phyloP scores from a whole-genome alignment of 2,329 filamentous ascomycete species.

The Colletotrichum acutatum region DNA sequence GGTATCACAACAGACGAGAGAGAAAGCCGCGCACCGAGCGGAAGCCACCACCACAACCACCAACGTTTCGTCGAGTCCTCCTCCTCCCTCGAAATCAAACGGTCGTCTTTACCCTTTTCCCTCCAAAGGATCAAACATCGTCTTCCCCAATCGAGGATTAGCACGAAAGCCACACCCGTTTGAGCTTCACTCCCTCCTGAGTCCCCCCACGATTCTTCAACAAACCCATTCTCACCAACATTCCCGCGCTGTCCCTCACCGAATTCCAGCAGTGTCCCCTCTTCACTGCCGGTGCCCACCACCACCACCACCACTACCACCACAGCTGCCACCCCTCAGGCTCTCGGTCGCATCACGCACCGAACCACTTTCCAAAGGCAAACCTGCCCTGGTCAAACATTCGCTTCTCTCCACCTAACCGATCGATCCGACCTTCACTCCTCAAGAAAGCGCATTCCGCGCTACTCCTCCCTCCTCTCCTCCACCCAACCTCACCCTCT shows the following conservation, averaged over 20 bases:
- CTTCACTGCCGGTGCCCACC: background rate
- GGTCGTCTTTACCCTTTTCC: background rate
- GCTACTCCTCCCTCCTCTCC: too few relatives aligned
- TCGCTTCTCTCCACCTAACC: too few relatives aligned
- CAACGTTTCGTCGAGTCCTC: too few relatives aligned
- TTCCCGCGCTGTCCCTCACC: constrained; percentile 1
- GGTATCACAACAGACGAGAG: background rate
- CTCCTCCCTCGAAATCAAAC: background rate
- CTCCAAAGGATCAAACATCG: background rate
- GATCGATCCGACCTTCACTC: too few relatives aligned
- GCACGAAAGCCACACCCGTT: constrained; percentile 28
- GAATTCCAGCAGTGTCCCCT: background rate
- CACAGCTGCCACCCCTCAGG: too few relatives aligned
- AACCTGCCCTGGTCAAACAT: too few relatives aligned
- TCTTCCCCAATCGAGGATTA: constrained; percentile 14
- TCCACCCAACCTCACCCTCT: too few relatives aligned
- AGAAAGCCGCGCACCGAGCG: too few relatives aligned
- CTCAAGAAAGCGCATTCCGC: too few relatives aligned
- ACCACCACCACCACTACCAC: constrained; percentile 1
- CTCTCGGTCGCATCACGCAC: too few relatives aligned
- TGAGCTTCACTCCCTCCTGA: background rate
- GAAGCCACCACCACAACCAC: too few relatives aligned
- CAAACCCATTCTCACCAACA: constrained; percentile 10
- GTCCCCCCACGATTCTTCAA: constrained; percentile 9
- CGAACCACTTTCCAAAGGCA: too few relatives aligned